These are phyloP conservation scores for Aspergillus floridensis DNA, from an alignment of 2,329 filamentous ascomycete genomes.

Conservation along the genomic window DNA sequence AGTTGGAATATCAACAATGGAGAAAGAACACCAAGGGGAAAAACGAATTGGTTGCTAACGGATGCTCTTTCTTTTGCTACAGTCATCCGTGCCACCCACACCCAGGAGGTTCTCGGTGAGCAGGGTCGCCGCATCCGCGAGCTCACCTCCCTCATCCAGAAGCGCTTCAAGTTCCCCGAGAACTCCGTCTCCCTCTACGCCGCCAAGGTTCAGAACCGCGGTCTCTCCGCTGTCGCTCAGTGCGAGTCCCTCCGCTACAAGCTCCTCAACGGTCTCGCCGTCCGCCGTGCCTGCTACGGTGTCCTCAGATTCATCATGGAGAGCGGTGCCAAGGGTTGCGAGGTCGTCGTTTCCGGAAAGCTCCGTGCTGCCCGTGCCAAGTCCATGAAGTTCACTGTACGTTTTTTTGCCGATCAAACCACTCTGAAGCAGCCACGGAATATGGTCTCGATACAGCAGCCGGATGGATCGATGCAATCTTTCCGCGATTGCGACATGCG, in stretches of 20 bases:
- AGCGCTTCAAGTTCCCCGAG: conserved; percentile 99
- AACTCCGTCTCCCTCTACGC: conserved; percentile 99
- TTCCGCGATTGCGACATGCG: neutral
- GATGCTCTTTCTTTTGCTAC: conserved; percentile 25
- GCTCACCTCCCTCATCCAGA: conserved; percentile 99
- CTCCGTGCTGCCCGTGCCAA: conserved; percentile 98
- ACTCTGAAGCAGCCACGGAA: neutral
- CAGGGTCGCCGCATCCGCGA: conserved; percentile 99
- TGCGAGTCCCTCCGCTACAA: conserved; percentile 99
- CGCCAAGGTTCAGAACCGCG: conserved; percentile 99
- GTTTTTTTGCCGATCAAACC: conserved; percentile 27
- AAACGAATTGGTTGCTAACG: conserved; percentile 30
- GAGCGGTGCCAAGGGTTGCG: conserved; percentile 98
- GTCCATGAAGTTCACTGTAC: conserved; percentile 99
- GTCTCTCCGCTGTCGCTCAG: conserved; percentile 98
- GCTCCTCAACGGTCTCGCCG: conserved; percentile 98
- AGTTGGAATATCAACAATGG: neutral
- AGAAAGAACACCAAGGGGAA: conserved; percentile 1
- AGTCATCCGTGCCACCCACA: conserved; percentile 99
- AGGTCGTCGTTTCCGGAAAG: conserved; percentile 99
- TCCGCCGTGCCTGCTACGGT: conserved; percentile 99
- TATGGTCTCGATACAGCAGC: neutral
- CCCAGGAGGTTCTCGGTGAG: conserved; percentile 99
- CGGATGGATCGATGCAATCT: neutral
- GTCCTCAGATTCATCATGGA: conserved; percentile 99